A percentile compares a stretch with the other conserved stretches of the same genome.
phyloP scores from a whole-genome alignment of 2,329 filamentous ascomycete genomes.

The Fusarium pseudograminearum region DNA sequence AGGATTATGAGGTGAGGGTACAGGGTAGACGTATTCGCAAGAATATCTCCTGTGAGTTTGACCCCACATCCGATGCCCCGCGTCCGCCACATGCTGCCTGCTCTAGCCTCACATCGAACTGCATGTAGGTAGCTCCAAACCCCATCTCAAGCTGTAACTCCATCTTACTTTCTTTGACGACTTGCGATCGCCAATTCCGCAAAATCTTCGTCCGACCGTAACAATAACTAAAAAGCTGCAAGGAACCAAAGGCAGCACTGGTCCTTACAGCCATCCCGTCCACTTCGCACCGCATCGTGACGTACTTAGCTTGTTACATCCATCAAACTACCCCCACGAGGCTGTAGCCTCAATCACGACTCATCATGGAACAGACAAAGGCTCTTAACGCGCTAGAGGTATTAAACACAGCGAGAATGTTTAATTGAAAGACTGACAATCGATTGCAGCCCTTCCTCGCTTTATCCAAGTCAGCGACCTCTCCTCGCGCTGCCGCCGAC shows the following conservation, averaged over 20 bases:
- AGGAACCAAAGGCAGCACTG: neutral
- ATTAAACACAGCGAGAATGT: conserved; percentile 1
- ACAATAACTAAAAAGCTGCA: neutral
- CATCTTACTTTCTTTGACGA: conserved; percentile 11
- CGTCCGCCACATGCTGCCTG: conserved; percentile 44
- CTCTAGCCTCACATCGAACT: conserved; percentile 44
- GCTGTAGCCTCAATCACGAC: conserved; percentile 41
- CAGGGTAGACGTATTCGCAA: conserved; percentile 12
- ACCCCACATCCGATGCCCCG: conserved; percentile 41
- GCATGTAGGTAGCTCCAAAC: conserved; percentile 21
- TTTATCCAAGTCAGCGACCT: conserved; percentile 86
- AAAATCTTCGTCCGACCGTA: neutral
- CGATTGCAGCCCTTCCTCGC: conserved; percentile 83
- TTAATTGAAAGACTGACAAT: neutral
- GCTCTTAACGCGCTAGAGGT: conserved; percentile 74
- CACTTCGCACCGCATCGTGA: conserved; percentile 1
- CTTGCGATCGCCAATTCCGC: conserved; percentile 1
- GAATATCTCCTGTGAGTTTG: neutral
- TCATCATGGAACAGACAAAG: conserved; percentile 78
- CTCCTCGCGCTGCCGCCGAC: conserved; percentile 85
- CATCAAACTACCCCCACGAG: conserved; percentile 30
- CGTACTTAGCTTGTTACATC: conserved; percentile 13
- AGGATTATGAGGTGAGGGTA: neutral
- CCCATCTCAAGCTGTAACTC: conserved; percentile 24
- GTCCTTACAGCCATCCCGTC: neutral